Base-by-base conservation (phyloP, 352 stramenopile species). In the Globisporangium emineosum region DNA sequence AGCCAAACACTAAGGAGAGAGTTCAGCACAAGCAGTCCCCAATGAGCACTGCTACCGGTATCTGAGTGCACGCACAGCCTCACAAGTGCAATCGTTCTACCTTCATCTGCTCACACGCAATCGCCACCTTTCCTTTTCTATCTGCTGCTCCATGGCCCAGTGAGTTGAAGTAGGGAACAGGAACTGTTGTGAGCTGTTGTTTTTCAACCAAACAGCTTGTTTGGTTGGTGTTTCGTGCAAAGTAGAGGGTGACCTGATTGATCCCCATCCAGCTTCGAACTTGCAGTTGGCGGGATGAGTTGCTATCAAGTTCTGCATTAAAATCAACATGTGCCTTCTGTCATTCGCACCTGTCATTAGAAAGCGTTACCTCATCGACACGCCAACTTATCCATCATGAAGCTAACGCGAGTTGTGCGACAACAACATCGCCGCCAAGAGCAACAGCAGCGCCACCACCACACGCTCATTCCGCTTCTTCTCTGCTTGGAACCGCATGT, bases 401-500 rank as follows among this genome's bases (percentile, higher is more conserved):
- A 47, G 40, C 40, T 2, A 47, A 8, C 6, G n/a, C 12, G 15
- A 10, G 21, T 17, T 5, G 40, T 47, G 40, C 17, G 40, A 47
- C 40, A 47, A 47, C 37, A 45, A 17, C 15, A 45, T 5, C 40
- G 8, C 1, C 40, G 19, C 35, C 35, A 15, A 17, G 9, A 40
- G 33, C 33, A 47, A 47, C 40, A 47, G 37, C 13, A 47, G 19
- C 53, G 43, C 3, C 33, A 47, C 19, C 56, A 35, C 56, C 56
- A 62, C 56, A 62, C 53, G 56, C 56, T 52, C 56, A 53, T 62
- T 62, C 56, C 37, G 25, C 56, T 62, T 27, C 56, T 53, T 35
- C n/a, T 47, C 40, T 47, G 40, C 40, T 47, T 47, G 40, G 32
- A 60, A 5, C 2, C 54, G 30, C 53, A 59, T 32, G 32, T 53